Evolutionary conservation across 257 asterid species (phyloP), one percentile per base, ranked within the genome.

Genomic region (Petrea volubilis): DNA sequence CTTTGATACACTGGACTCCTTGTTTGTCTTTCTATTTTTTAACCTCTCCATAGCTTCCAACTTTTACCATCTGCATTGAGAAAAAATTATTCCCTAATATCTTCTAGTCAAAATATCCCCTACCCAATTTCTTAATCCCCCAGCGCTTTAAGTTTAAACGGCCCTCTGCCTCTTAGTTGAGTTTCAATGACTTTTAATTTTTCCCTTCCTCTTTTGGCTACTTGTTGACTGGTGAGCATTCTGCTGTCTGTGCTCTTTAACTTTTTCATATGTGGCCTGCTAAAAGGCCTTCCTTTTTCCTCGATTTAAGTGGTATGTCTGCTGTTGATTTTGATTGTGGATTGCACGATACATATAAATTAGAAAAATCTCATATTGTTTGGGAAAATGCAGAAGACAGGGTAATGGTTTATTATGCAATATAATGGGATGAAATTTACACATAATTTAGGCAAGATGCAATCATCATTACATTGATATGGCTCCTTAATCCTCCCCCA

Each of bases 351-450:
- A 38, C 38, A 28, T 61, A 28, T 61, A 25, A 51, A 62, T 0
- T 15, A 23, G 63, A 41, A 10, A 51, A 74, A 21, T 3, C 9
- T 47, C 36, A 38, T 12, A 27, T 68, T 31, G 49, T 50, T 60
- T 27, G 46, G 24, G 33, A 40, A 58, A 47, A 14, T 33, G 55
- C 41, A 43, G 58, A 56, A 7, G 60, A 44, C 20, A 28, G 15
- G 3, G 29, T 14, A 31, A 47, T 24, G 28, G 52, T 72, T 28
- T 72, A 15, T 36, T 33, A 53, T 49, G 52, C n/a, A 71, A 60
- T 50, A 31, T 27, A 62, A n/a, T 15, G n/a, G 13, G 74, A 57
- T n/a, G 62, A 60, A 46, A 65, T 65, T 10, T 47, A 44, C 28
- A n/a, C 33, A 34, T 18, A 12, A 43, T 31, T 28, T 64, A 31